A percentile compares a stretch with the other conserved stretches of the same genome.
Evolutionary conservation across 257 asterid genomes (phyloP).

Genomic region (Fraxinus pennsylvanica): DNA sequence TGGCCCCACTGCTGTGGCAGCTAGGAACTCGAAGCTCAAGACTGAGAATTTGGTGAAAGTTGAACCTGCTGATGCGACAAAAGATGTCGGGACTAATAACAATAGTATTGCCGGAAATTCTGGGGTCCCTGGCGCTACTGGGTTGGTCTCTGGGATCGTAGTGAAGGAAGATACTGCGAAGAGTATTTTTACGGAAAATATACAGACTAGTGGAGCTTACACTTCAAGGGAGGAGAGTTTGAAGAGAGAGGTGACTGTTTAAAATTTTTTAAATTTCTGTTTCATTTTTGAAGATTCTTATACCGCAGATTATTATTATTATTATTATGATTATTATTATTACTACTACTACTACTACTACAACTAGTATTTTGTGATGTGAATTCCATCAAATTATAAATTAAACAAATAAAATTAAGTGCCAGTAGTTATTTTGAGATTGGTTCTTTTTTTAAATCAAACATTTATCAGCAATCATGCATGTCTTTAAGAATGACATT

Average conservation of each 20-base stretch:
- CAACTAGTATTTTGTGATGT: background rate
- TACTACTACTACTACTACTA: too few relatives aligned
- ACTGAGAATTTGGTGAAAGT: constrained; percentile 61
- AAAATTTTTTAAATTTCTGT: background rate
- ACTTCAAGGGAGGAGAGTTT: constrained; percentile 91
- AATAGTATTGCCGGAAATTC: constrained; percentile 25
- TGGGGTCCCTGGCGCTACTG: constrained; percentile 45
- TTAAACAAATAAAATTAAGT: background rate
- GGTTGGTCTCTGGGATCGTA: constrained; percentile 45
- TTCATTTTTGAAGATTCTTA: background rate
- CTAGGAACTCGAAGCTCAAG: constrained; percentile 77
- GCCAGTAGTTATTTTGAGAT: background rate
- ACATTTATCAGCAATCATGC: background rate
- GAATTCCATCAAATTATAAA: constrained; percentile 9
- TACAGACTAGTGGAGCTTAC: constrained; percentile 95
- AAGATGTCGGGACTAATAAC: constrained; percentile 43
- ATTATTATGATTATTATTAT: too few relatives aligned
- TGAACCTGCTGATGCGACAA: constrained; percentile 60
- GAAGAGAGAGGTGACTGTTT: constrained; percentile 69
- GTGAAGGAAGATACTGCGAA: background rate
- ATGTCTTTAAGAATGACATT: background rate
- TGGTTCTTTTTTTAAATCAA: background rate
- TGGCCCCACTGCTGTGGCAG: constrained; percentile 33
- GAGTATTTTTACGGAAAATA: constrained; percentile 62
- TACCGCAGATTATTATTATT: background rate